Conservation (phyloP, 1,284 basidiomycete species). For the Mycosarcoma mackinlayi region DNA sequence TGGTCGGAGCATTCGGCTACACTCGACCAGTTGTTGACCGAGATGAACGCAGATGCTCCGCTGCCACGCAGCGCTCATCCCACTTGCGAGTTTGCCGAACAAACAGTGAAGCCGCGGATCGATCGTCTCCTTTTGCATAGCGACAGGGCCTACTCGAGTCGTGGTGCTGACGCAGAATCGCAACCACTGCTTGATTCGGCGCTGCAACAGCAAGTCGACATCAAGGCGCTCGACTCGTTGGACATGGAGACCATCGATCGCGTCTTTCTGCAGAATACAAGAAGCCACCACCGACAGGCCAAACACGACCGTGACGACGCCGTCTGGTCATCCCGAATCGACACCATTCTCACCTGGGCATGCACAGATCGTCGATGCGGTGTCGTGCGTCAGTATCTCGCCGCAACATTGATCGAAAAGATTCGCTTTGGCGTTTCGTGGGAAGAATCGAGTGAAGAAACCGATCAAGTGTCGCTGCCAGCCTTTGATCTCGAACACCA, state of each 20-base stretch:
- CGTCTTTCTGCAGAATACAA: constrained; percentile 20
- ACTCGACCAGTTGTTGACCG: constrained; percentile 25
- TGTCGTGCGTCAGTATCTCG: constrained; percentile 81
- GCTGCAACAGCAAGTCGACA: constrained; percentile 32
- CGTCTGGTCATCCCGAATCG: constrained; percentile 59
- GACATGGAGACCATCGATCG: constrained; percentile 39
- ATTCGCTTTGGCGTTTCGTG: constrained; percentile 71
- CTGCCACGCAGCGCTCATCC: neutral
- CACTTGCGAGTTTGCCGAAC: constrained; percentile 21
- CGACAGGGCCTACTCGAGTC: neutral
- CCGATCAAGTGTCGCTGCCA: constrained; percentile 35
- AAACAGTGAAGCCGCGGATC: constrained; percentile 16
- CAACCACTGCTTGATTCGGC: neutral
- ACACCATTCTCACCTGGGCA: constrained; percentile 85
- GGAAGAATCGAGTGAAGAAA: constrained; percentile 40
- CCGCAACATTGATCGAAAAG: constrained; percentile 78
- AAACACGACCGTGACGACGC: constrained; percentile 28
- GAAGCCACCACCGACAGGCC: neutral
- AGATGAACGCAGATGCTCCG: constrained; percentile 14
- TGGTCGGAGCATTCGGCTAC: constrained; percentile 38
- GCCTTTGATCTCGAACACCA: constrained; percentile 37
- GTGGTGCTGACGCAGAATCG: neutral
- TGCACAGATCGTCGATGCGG: constrained; percentile 77
- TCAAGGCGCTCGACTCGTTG: constrained; percentile 41
- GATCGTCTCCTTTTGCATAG: constrained; percentile 26